Evolutionary conservation across 352 stramenopile genomes (phyloP).

Genomic region (Aphanomyces cochlioides): DNA sequence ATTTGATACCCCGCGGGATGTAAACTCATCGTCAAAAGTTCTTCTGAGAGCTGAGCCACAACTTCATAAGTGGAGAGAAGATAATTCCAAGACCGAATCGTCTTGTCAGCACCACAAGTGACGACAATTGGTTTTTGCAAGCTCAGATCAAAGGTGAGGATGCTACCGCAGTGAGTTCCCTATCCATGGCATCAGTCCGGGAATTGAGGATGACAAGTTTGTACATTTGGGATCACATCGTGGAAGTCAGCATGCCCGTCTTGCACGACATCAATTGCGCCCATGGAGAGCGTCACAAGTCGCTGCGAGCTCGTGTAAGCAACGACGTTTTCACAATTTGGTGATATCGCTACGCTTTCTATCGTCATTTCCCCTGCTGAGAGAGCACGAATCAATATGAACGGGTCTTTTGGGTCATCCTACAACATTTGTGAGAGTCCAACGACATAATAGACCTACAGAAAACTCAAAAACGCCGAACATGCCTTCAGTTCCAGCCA

Average conservation of each 20-base stretch:
- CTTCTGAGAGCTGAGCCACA: conserved; percentile 55
- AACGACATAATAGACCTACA: conserved; percentile 33
- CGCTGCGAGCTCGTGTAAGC: conserved; percentile 66
- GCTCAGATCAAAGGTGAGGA: conserved; percentile 78
- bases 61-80: conserved; percentile 60
- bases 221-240: conserved; percentile 55
- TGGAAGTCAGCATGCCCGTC: conserved; percentile 62
- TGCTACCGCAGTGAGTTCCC: conserved; percentile 53
- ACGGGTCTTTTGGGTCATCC: conserved; percentile 75
- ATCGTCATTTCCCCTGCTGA: conserved; percentile 70
- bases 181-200: conserved; percentile 28
- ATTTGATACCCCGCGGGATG: conserved; percentile 71
- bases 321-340: conserved; percentile 56
- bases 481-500: conserved; percentile 63
- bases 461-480: conserved; percentile 75
- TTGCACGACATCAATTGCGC: conserved; percentile 67
- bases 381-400: conserved; percentile 66
- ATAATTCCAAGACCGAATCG: conserved; percentile 87
- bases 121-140: conserved; percentile 77
- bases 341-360: conserved; percentile 65
- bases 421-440: conserved; percentile 27
- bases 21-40: conserved; percentile 55
- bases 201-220: neutral
- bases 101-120: conserved; percentile 79
- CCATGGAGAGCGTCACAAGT: conserved; percentile 64